phyloP scores from a whole-genome alignment of 768 basidiomycete species.

The Naganishia vishniacii region DNA sequence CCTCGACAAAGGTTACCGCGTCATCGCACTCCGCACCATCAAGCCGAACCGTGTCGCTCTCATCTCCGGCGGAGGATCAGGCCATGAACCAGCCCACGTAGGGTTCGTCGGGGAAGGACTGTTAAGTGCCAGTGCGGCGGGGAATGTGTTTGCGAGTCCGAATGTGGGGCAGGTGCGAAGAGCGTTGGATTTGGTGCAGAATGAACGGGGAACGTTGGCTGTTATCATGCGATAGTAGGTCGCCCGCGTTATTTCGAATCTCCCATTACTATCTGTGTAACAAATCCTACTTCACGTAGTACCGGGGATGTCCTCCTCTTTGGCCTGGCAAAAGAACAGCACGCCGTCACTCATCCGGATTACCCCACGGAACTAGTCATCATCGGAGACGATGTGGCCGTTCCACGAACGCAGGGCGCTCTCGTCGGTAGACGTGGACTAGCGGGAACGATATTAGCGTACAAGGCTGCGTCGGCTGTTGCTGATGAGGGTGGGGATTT shows the following conservation, averaged over 20 bases:
- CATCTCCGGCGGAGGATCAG: slow-evolving; percentile 48
- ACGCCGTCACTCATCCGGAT: slow-evolving; percentile 24
- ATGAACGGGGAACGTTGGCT: slow-evolving; percentile 16
- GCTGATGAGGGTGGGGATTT: slow-evolving; percentile 41
- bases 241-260: too few relatives aligned
- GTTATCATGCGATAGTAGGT: slow-evolving; percentile 27
- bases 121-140: slow-evolving; percentile 76
- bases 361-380: slow-evolving; percentile 35
- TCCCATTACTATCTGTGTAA: too few relatives aligned
- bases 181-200: slow-evolving; percentile 61
- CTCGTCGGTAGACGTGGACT: slow-evolving; percentile 51
- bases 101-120: slow-evolving; percentile 84
- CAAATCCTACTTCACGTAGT: slow-evolving; percentile 11
- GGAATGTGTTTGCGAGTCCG: slow-evolving; percentile 84
- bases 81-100: slow-evolving; percentile 87
- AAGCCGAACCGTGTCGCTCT: slow-evolving; percentile 27
- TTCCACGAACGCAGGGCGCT: slow-evolving; percentile 47
- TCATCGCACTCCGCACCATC: slow-evolving; percentile 22
- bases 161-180: slow-evolving; percentile 76
- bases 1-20: slow-evolving; percentile 54
- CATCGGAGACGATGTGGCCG: slow-evolving; percentile 52
- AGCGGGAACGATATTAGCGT: slow-evolving; percentile 50
- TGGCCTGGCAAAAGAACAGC: slow-evolving; percentile 49
- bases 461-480: slow-evolving; percentile 50
- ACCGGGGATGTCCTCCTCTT: slow-evolving; percentile 52